Conservation (phyloP, 2,329 filamentous ascomycete species). For the Camillea tinctor region DNA sequence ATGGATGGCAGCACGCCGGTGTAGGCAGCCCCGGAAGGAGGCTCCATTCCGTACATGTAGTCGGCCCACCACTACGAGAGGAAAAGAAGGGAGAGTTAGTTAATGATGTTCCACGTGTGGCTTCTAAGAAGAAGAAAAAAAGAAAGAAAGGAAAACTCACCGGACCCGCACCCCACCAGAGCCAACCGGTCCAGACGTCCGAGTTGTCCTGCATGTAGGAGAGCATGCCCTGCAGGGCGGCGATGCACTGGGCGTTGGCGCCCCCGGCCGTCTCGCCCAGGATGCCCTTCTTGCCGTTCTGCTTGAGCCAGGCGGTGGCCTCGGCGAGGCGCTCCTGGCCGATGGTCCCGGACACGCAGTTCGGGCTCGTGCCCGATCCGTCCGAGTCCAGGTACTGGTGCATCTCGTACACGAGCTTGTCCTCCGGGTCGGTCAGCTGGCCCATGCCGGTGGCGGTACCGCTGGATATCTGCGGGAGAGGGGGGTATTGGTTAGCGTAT, state of each 20-base stretch:
- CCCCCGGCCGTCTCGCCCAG: slow-evolving; percentile 59
- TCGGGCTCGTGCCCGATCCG: slow-evolving; percentile 46
- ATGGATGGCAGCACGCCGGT: slow-evolving; percentile 28
- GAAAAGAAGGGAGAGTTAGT: neutral
- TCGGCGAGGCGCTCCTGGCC: slow-evolving; percentile 47
- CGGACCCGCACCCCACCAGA: slow-evolving; percentile 59
- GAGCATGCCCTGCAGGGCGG: slow-evolving; percentile 51
- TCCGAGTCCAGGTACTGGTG: slow-evolving; percentile 60
- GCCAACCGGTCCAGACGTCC: slow-evolving; percentile 57
- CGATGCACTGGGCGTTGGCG: slow-evolving; percentile 48
- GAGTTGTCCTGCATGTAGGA: slow-evolving; percentile 52
- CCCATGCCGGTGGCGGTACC: slow-evolving; percentile 38
- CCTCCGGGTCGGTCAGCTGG: slow-evolving; percentile 45
- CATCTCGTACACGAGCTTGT: slow-evolving; percentile 58
- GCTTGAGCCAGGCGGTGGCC: slow-evolving; percentile 54
- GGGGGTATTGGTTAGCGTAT: slow-evolving; percentile 25
- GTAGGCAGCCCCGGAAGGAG: slow-evolving; percentile 27
- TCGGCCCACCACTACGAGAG: slow-evolving; percentile 49
- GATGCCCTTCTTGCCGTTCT: slow-evolving; percentile 54
- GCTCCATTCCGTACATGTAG: slow-evolving; percentile 32
- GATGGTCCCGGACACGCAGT: slow-evolving; percentile 49
- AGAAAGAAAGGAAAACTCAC: slow-evolving; percentile 2
- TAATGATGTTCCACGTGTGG: neutral
- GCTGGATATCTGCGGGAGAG: slow-evolving; percentile 21
- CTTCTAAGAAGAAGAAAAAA: neutral